Evolutionary conservation across 306 rosid species (phyloP), one percentile per base, ranked within the genome.

Genomic region (Glycine soja): DNA sequence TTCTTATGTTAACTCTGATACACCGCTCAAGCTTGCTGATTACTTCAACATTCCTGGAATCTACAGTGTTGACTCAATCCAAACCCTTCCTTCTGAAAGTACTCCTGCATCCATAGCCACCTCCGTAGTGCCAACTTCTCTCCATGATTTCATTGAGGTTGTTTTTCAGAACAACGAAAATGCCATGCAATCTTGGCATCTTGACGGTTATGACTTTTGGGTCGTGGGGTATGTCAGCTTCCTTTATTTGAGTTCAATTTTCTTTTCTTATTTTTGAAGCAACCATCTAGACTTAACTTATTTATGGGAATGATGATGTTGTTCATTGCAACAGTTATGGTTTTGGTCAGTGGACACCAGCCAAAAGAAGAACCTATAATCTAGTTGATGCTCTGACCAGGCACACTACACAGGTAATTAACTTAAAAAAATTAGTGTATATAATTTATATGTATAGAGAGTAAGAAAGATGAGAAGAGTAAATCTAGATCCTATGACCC

Each of bases 161-260:
- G 92, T 93, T 83, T 88, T 92, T 85, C 98, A 93, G 75, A 95
- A 95, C 88, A 88, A 89, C 6, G 99, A 93, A 76, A 85, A 84
- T 7, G 43, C 89, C 42, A 58, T 93, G 81, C 99, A 95, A 42
- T 95, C 99, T 46, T 85, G 94, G 92, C 99, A 95, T 84, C 92
- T 95, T 80, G 99, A 95, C 57, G 99, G 98, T 14, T 95, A 95
- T 77, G 99, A 95, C 75, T 93, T 95, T 64, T 93, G 99, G 99
- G 90, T 89, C 19, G 95, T 88, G 66, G 98, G 98, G 99, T 95
- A 88, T 81, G 94, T 66, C 59, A 43, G 36, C 73, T 77, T 54
- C 45, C 16, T 64, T 62, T 14, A 30, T 45, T 14, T 86, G 53
- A 54, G 8, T 67, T 72, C 74, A 74, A 64, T 75, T 65, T 36